Evolutionary conservation across 768 basidiomycete genomes (phyloP).

Genomic region (Phaeotremella skinneri): DNA sequence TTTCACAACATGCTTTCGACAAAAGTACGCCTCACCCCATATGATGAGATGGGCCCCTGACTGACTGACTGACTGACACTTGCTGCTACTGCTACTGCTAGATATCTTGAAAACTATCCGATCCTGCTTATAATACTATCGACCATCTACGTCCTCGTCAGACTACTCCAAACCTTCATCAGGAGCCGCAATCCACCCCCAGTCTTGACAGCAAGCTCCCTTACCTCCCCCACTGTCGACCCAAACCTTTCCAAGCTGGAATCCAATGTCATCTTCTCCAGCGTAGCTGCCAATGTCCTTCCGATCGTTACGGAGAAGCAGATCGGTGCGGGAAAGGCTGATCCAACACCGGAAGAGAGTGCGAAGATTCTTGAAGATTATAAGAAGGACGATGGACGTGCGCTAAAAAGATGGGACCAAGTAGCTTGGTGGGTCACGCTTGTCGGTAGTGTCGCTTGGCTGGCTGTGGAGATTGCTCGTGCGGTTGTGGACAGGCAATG

Average conservation of each 20-base stretch:
- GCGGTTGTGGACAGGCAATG: slow-evolving; percentile 14
- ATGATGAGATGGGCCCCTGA: not conserved
- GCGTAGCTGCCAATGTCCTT: slow-evolving; percentile 30
- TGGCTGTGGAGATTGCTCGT: slow-evolving; percentile 24
- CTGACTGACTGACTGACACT: not conserved
- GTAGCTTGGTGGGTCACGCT: slow-evolving; percentile 23
- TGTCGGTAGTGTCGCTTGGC: slow-evolving; percentile 25
- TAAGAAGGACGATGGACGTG: slow-evolving; percentile 3
- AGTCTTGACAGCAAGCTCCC: slow-evolving; percentile 13
- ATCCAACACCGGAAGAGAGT: slow-evolving; percentile 19
- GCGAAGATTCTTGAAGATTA: slow-evolving; percentile 28
- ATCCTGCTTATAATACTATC: slow-evolving; percentile 18
- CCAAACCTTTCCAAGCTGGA: slow-evolving; percentile 37
- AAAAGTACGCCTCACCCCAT: slow-evolving; percentile 17
- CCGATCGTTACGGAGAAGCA: not conserved
- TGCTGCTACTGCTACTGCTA: slow-evolving; percentile 2
- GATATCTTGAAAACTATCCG: slow-evolving; percentile 29
- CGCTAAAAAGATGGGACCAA: slow-evolving; percentile 21
- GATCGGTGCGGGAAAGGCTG: not conserved
- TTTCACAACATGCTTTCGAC: slow-evolving; percentile 35
- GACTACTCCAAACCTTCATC: slow-evolving; percentile 4
- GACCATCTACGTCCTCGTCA: slow-evolving; percentile 6
- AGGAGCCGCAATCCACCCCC: not conserved
- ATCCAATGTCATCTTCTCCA: slow-evolving; percentile 33
- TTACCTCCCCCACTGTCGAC: slow-evolving; percentile 28